A percentile compares a stretch with the other conserved stretches of the same genome.
Conservation (phyloP, 257 asterid genomes). For the Solanum bulbocastanum region DNA sequence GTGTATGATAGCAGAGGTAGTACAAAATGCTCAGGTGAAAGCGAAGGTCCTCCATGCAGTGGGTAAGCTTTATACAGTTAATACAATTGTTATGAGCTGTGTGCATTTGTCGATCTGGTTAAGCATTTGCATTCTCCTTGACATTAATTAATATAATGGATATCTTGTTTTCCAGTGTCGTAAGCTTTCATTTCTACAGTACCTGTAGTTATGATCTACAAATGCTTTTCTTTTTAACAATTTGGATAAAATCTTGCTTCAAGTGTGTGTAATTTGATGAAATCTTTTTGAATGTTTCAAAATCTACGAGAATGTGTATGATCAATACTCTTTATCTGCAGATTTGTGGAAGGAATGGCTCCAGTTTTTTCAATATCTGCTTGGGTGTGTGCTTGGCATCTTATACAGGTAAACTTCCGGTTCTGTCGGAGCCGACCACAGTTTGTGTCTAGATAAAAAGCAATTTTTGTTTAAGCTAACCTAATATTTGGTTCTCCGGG, state of each 20-base stretch:
- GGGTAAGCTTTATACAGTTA: conserved; percentile 37
- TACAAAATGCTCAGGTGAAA: conserved; percentile 58
- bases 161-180: background rate
- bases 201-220: background rate
- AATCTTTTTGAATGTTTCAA: background rate
- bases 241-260: background rate
- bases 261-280: background rate
- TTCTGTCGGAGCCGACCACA: background rate
- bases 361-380: conserved; percentile 95
- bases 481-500: background rate
- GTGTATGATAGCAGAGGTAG: conserved; percentile 80
- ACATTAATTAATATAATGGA: background rate
- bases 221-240: background rate
- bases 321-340: conserved; percentile 12
- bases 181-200: background rate
- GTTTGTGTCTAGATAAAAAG: background rate
- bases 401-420: conserved; percentile 56
- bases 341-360: conserved; percentile 99
- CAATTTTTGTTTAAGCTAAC: background rate
- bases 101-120: background rate
- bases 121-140: background rate
- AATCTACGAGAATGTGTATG: background rate
- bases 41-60: conserved; percentile 91
- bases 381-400: conserved; percentile 98
- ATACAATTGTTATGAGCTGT: background rate